A percentile compares a stretch with the other conserved stretches of the same genome.
These are phyloP conservation scores for Fusarium duplospermum DNA, from an alignment of 2,329 filamentous ascomycete genomes.

Conservation along the genomic window DNA sequence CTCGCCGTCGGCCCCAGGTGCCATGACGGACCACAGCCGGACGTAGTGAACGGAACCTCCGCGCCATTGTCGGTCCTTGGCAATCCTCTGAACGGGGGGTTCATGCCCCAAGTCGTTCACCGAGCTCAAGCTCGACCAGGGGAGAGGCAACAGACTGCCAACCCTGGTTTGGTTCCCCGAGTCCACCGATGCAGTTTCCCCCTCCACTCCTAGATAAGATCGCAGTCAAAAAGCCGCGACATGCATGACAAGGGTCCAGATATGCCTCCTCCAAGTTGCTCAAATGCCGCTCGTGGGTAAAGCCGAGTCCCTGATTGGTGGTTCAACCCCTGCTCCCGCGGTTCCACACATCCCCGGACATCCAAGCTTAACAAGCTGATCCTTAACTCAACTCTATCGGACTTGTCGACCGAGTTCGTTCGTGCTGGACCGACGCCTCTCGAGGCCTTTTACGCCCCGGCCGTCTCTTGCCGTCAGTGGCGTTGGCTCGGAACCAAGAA, in stretches of 20 bases:
- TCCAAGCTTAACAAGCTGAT: conserved; percentile 38
- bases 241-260: conserved; percentile 15
- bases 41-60: conserved; percentile 16
- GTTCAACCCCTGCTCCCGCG: conserved; percentile 22
- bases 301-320: conserved; percentile 31
- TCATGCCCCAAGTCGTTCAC: conserved; percentile 40
- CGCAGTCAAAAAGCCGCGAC: conserved; percentile 1
- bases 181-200: neutral
- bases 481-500: neutral
- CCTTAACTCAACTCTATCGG: conserved; percentile 33
- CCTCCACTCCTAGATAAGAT: conserved; percentile 32
- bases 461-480: conserved; percentile 14
- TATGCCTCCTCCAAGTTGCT: conserved; percentile 14
- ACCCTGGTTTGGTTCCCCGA: conserved; percentile 21
- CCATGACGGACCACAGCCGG: conserved; percentile 19
- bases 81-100: conserved; percentile 19
- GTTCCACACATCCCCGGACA: conserved; percentile 28
- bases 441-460: neutral
- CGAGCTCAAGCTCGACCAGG: conserved; percentile 28
- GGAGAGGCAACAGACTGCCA: conserved; percentile 1
- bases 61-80: conserved; percentile 36
- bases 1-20: conserved; percentile 27
- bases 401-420: conserved; percentile 28
- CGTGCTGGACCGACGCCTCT: conserved; percentile 14
- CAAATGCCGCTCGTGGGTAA: conserved; percentile 39